These are phyloP conservation scores for Ganoderma multipileum DNA, from an alignment of 1,284 basidiomycete genomes.

Conservation along the genomic window DNA sequence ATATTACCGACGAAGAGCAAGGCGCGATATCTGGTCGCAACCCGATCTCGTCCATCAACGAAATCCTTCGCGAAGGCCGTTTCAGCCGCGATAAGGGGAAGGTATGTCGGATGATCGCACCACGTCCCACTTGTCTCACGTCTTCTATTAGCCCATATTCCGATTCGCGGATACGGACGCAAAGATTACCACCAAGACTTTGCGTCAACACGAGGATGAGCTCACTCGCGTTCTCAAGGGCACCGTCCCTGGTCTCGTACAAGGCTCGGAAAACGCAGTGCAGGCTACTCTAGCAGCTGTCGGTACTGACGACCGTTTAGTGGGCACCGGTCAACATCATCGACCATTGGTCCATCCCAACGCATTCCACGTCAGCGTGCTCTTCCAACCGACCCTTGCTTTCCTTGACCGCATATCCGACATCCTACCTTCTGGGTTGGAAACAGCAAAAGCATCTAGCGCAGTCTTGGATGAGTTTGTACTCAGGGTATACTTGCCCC, in stretches of 20 bases:
- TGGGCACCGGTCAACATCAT: slow-evolving; percentile 81
- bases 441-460: slow-evolving; percentile 75
- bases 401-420: slow-evolving; percentile 82
- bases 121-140: not conserved
- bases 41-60: slow-evolving; percentile 93
- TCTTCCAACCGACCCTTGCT: slow-evolving; percentile 92
- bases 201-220: slow-evolving; percentile 85
- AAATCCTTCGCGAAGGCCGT: slow-evolving; percentile 88
- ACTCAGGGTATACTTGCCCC: slow-evolving; percentile 90
- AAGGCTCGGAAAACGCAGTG: slow-evolving; percentile 67
- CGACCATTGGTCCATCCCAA: slow-evolving; percentile 89
- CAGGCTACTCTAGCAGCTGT: slow-evolving; percentile 67
- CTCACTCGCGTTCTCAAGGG: slow-evolving; percentile 86
- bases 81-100: slow-evolving; percentile 81
- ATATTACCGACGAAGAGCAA: slow-evolving; percentile 90
- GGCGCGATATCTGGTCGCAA: slow-evolving; percentile 80
- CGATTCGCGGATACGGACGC: slow-evolving; percentile 89
- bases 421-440: slow-evolving; percentile 77
- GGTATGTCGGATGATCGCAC: slow-evolving; percentile 48
- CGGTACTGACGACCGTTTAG: slow-evolving; percentile 73
- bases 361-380: slow-evolving; percentile 92
- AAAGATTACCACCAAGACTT: slow-evolving; percentile 71
- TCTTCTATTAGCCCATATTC: slow-evolving; percentile 74
- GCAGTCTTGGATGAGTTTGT: slow-evolving; percentile 94
- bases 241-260: slow-evolving; percentile 93